A percentile compares a stretch with the other conserved stretches of the same genome.
Conservation (phyloP, 108 stramenopile species). For the Pseudonitzschia multistriata region DNA sequence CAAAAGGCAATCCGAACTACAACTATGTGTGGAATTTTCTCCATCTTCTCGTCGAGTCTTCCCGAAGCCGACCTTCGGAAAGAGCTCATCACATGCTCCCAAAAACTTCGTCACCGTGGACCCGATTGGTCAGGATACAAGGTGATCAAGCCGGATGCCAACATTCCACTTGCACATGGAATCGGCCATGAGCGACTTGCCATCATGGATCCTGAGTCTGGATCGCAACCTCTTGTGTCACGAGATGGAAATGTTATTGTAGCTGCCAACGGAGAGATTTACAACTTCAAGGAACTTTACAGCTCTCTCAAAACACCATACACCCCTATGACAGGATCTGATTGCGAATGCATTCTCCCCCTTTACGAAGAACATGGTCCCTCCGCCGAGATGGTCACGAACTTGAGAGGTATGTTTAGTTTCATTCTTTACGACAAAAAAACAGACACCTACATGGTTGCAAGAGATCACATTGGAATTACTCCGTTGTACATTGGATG, state of each 20-base stretch:
- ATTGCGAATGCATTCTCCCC: slow-evolving; percentile 96
- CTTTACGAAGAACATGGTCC: slow-evolving; percentile 85
- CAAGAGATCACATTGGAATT: slow-evolving; percentile 96
- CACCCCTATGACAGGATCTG: slow-evolving; percentile 88
- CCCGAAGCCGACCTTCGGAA: slow-evolving; percentile 81
- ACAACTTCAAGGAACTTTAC: slow-evolving; percentile 98
- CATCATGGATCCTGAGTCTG: slow-evolving; percentile 97
- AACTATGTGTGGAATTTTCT: slow-evolving; percentile 96
- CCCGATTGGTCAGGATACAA: slow-evolving; percentile 98
- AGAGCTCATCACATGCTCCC: slow-evolving; percentile 88
- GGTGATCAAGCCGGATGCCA: slow-evolving; percentile 53
- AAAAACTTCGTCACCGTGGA: slow-evolving; percentile 91
- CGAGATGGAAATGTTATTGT: slow-evolving; percentile 82
- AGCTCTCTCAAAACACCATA: slow-evolving; percentile 59
- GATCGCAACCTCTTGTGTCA: slow-evolving; percentile 91
- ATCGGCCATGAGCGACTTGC: slow-evolving; percentile 97
- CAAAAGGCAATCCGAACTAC: not conserved
- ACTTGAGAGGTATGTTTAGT: slow-evolving; percentile 95
- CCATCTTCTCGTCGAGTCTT: slow-evolving; percentile 91
- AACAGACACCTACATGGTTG: slow-evolving; percentile 85
- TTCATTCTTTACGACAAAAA: slow-evolving; percentile 91
- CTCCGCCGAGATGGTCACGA: slow-evolving; percentile 58
- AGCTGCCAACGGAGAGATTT: slow-evolving; percentile 98
- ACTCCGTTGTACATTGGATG: slow-evolving; percentile 96
- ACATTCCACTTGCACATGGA: slow-evolving; percentile 68